Evolutionary conservation across 441 rosid species (phyloP).

Genomic region (Croton laevigatus): DNA sequence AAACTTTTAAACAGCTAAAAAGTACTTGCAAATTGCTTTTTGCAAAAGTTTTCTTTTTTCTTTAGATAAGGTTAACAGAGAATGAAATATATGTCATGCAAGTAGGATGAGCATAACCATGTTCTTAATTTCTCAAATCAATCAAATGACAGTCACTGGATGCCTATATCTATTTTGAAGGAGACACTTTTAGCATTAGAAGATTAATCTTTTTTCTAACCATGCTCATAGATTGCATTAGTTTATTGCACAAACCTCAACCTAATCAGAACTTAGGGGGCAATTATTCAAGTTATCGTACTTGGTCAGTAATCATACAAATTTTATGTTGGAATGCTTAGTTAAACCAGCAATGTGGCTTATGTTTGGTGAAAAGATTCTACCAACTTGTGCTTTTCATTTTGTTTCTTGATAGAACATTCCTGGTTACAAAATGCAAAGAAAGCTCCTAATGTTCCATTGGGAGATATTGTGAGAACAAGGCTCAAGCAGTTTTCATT

Average conservation of each 20-base stretch:
- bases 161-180: neutral
- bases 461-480: conserved; percentile 91
- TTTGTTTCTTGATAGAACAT: conserved; percentile 50
- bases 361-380: conserved; percentile 10
- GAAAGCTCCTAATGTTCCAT: conserved; percentile 94
- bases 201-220: neutral
- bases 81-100: neutral
- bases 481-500: conserved; percentile 89
- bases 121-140: neutral
- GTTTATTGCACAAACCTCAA: neutral
- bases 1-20: neutral
- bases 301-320: neutral
- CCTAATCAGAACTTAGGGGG: conserved; percentile 3
- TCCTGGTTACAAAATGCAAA: conserved; percentile 91
- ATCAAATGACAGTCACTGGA: neutral
- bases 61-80: neutral
- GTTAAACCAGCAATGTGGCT: neutral
- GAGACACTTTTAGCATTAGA: neutral
- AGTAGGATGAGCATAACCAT: neutral
- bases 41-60: neutral
- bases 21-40: neutral
- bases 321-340: neutral
- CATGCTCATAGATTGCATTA: neutral
- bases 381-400: conserved; percentile 19
- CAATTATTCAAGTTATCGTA: neutral